Evolutionary conservation across 768 basidiomycete genomes (phyloP).

Genomic region (Sutorius australiensis): DNA sequence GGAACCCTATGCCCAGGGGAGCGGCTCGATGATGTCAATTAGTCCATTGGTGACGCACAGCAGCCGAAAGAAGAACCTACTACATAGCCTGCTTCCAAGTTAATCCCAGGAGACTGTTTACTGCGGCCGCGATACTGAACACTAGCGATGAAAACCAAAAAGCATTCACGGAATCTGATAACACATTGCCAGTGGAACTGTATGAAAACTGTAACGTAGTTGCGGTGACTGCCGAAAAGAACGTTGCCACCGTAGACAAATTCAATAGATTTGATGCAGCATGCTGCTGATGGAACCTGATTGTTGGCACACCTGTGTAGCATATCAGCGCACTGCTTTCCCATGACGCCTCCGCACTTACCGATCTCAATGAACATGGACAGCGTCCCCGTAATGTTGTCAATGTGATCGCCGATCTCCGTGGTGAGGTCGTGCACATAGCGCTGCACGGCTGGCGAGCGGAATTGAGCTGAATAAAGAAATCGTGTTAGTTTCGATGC

Average conservation of each 20-base stretch:
- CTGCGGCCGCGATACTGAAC: slow-evolving; percentile 52
- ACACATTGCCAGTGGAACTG: slow-evolving; percentile 27
- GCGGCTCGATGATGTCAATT: slow-evolving; percentile 36
- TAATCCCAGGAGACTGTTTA: slow-evolving; percentile 48
- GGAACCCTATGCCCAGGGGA: slow-evolving; percentile 54
- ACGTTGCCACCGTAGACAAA: slow-evolving; percentile 50
- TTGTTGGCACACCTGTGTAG: slow-evolving; percentile 49
- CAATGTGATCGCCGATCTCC: slow-evolving; percentile 53
- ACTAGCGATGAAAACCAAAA: slow-evolving; percentile 56
- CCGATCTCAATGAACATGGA: slow-evolving; percentile 53
- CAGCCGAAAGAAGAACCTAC: slow-evolving; percentile 32
- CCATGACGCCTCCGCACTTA: slow-evolving; percentile 27
- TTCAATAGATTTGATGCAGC: slow-evolving; percentile 47
- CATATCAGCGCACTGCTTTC: slow-evolving; percentile 25
- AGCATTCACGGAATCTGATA: slow-evolving; percentile 44
- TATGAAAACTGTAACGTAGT: slow-evolving; percentile 49
- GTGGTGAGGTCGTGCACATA: slow-evolving; percentile 51
- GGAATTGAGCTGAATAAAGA: slow-evolving; percentile 42
- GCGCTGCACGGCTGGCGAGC: slow-evolving; percentile 49
- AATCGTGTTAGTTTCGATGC: slow-evolving; percentile 7
- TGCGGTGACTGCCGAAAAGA: slow-evolving; percentile 54
- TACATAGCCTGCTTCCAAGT: slow-evolving; percentile 60
- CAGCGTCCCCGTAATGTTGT: slow-evolving; percentile 48
- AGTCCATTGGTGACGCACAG: slow-evolving; percentile 4
- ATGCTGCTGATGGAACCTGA: slow-evolving; percentile 52